A percentile compares a stretch with the other conserved stretches of the same genome.
Evolutionary conservation across 1,284 basidiomycete species (phyloP).

Genomic region (Ustilago shanxiensis): DNA sequence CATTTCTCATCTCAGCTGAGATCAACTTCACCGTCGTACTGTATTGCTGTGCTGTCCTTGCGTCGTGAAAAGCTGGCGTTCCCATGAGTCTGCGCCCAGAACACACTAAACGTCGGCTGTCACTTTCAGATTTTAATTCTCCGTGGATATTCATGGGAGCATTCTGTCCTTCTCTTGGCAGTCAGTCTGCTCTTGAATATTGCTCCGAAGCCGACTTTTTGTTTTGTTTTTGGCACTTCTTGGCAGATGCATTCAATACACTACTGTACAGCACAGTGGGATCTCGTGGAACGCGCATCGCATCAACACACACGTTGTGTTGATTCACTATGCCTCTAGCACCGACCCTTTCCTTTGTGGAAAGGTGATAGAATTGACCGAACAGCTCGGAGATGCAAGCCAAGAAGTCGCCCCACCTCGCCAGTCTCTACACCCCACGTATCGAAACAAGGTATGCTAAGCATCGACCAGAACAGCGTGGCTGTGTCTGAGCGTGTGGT

Average conservation of each 20-base stretch:
- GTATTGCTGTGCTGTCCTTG: background rate
- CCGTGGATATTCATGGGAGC: background rate
- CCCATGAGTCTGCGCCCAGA: constrained; percentile 4
- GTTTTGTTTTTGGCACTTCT: background rate
- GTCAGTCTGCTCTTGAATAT: background rate
- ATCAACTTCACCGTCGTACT: too few species aligned
- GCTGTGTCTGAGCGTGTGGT: background rate
- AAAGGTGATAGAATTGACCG: background rate
- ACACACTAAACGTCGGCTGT: background rate
- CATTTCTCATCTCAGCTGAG: too few species aligned
- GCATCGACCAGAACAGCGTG: background rate
- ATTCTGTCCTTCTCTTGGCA: constrained; percentile 1
- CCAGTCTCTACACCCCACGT: background rate
- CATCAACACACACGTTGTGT: background rate
- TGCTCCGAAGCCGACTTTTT: background rate
- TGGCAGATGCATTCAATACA: background rate
- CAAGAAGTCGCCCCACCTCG: background rate
- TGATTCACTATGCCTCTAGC: background rate
- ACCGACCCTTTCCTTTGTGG: too few species aligned
- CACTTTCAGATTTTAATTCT: background rate
- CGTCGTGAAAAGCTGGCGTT: background rate
- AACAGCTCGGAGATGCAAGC: constrained; percentile 1
- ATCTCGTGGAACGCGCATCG: constrained; percentile 3
- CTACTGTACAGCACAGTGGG: background rate
- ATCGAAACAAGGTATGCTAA: background rate